Percentiles rank a stretch among this genome's conserved stretches.
These are phyloP conservation scores for Stereocaulon alpinum DNA, from an alignment of 495 filamentous ascomycete genomes.

Conservation along the genomic window DNA sequence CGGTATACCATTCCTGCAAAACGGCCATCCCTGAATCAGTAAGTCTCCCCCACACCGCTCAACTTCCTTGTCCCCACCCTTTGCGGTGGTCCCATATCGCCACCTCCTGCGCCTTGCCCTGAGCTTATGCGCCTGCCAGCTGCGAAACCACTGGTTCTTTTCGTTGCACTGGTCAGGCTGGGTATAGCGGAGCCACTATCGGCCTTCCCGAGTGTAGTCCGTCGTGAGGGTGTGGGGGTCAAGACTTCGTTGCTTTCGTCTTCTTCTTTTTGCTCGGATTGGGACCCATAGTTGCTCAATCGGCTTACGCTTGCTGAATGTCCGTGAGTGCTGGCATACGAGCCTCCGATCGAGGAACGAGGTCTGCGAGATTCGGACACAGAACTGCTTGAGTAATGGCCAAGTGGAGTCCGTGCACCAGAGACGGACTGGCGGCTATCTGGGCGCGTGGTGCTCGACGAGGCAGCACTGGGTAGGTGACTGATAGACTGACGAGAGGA, in stretches of 20 bases:
- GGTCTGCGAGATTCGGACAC: constrained; percentile 36
- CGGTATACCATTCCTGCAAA: not conserved
- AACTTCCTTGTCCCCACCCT: constrained; percentile 36
- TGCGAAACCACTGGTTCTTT: constrained; percentile 20
- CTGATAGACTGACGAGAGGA: constrained; percentile 22
- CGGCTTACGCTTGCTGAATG: constrained; percentile 29
- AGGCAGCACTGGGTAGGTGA: constrained; percentile 19
- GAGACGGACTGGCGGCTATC: constrained; percentile 57
- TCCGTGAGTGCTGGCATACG: constrained; percentile 25
- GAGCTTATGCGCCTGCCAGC: constrained; percentile 36
- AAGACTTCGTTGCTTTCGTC: constrained; percentile 27
- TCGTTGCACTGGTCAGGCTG: constrained; percentile 34
- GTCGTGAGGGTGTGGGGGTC: constrained; percentile 39
- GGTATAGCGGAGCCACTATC: constrained; percentile 44
- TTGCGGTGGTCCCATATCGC: constrained; percentile 45
- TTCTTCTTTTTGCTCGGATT: constrained; percentile 19
- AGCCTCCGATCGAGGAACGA: constrained; percentile 45
- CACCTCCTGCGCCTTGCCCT: constrained; percentile 37
- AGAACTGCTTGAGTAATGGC: constrained; percentile 31
- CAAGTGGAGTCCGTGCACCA: constrained; percentile 54
- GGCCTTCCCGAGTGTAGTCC: constrained; percentile 42
- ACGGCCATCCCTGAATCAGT: constrained; percentile 26
- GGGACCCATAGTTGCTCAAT: constrained; percentile 21
- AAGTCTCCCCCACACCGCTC: constrained; percentile 59
- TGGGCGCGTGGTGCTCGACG: constrained; percentile 47